Evolutionary conservation across 352 stramenopile genomes (phyloP).

Genomic region (Globisporangium spiculum): DNA sequence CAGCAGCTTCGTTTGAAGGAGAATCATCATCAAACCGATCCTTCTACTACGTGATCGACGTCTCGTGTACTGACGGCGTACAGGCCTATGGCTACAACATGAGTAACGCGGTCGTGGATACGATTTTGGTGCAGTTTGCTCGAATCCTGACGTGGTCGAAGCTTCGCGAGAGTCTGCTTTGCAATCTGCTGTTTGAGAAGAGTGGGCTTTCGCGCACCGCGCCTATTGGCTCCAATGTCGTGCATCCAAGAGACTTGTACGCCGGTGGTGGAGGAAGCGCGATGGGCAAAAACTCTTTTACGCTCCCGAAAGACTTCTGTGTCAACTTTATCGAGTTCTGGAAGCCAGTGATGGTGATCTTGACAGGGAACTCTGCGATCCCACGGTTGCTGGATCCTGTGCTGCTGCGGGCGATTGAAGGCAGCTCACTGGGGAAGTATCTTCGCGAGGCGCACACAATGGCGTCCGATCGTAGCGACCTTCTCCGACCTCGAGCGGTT

Average conservation of each 20-base stretch:
- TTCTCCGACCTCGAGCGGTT: constrained; percentile 22
- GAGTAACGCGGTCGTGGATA: constrained; percentile 57
- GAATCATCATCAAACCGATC: constrained; percentile 34
- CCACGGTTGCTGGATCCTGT: constrained; percentile 43
- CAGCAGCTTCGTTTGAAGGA: not conserved
- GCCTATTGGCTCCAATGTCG: constrained; percentile 42
- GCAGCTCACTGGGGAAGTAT: constrained; percentile 46
- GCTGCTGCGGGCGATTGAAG: constrained; percentile 44
- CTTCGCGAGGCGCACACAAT: constrained; percentile 53
- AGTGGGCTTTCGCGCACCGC: constrained; percentile 43
- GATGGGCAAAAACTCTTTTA: constrained; percentile 27
- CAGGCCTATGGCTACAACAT: constrained; percentile 79
- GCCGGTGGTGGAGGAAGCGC: constrained; percentile 29
- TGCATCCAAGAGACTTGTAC: constrained; percentile 62
- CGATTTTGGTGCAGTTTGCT: constrained; percentile 46
- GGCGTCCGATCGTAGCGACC: constrained; percentile 15
- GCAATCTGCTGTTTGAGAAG: constrained; percentile 58
- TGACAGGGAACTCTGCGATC: constrained; percentile 41
- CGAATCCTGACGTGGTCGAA: constrained; percentile 70
- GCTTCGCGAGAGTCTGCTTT: constrained; percentile 62
- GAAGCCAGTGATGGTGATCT: constrained; percentile 36
- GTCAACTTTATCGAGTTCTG: constrained; percentile 65
- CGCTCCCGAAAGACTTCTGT: constrained; percentile 47
- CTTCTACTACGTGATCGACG: constrained; percentile 74
- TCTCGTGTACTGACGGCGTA: constrained; percentile 58